Evolutionary conservation across 2,329 filamentous ascomycete genomes (phyloP).

Genomic region (Fonsecaea multimorphosa): DNA sequence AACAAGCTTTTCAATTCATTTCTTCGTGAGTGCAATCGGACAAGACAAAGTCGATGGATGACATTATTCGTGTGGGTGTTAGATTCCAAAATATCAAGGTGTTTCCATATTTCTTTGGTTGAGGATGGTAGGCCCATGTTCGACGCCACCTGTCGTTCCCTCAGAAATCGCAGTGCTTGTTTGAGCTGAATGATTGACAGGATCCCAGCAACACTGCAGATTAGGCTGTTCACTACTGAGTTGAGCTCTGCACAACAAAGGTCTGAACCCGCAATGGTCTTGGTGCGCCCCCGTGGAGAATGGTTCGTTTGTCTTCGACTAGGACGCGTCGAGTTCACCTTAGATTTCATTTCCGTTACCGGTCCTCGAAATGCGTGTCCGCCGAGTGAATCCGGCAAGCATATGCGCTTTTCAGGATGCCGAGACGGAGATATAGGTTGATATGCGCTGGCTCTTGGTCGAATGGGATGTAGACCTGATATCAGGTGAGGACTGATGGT

Average conservation of each 20-base stretch:
- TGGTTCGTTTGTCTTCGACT: background rate
- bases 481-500: background rate
- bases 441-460: background rate
- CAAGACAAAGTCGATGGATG: background rate
- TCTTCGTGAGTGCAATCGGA: background rate
- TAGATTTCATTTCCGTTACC: background rate
- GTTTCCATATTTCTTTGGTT: background rate
- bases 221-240: background rate
- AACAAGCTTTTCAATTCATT: background rate
- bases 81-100: background rate
- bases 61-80: background rate
- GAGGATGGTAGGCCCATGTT: background rate
- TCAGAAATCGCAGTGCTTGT: background rate
- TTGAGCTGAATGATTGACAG: background rate
- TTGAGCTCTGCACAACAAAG: background rate
- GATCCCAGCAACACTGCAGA: background rate
- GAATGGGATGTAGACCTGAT: background rate
- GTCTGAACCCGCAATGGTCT: background rate
- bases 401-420: background rate
- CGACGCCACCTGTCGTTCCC: background rate
- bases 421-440: background rate
- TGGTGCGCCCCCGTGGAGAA: background rate
- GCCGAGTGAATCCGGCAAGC: background rate
- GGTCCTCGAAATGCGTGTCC: background rate
- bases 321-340: background rate